Conservation (phyloP, 2,329 filamentous ascomycete genomes). For the Rutstroemia sp. region DNA sequence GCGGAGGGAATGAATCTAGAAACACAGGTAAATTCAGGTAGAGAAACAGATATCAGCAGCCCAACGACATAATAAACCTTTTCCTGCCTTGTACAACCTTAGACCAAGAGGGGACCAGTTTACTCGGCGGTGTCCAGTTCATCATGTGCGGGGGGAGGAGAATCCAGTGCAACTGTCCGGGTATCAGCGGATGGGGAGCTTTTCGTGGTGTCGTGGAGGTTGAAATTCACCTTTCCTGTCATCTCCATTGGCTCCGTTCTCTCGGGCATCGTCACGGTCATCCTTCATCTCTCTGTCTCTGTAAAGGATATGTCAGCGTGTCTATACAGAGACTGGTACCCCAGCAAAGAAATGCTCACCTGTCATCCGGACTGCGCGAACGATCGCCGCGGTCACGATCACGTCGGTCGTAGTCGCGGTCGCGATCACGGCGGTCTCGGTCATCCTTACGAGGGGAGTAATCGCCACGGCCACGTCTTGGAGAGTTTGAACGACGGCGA, state of each 20-base stretch:
- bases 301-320: background rate
- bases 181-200: slow-evolving; percentile 22
- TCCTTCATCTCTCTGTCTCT: slow-evolving; percentile 42
- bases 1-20: slow-evolving; percentile 26
- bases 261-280: slow-evolving; percentile 65
- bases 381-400: slow-evolving; percentile 53
- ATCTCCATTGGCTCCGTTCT: slow-evolving; percentile 75
- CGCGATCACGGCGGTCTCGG: slow-evolving; percentile 70
- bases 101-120: slow-evolving; percentile 21
- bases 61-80: slow-evolving; percentile 21
- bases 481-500: slow-evolving; percentile 67
- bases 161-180: slow-evolving; percentile 52
- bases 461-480: slow-evolving; percentile 65
- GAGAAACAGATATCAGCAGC: slow-evolving; percentile 25
- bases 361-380: slow-evolving; percentile 61
- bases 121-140: slow-evolving; percentile 92
- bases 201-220: slow-evolving; percentile 15
- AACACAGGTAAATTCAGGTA: slow-evolving; percentile 28
- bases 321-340: background rate
- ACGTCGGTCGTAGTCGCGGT: slow-evolving; percentile 67
- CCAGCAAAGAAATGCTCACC: slow-evolving; percentile 33
- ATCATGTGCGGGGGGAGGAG: slow-evolving; percentile 77
- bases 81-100: slow-evolving; percentile 20
- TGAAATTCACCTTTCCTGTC: slow-evolving; percentile 72
- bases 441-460: slow-evolving; percentile 88